Evolutionary conservation across 1,284 basidiomycete genomes (phyloP).

Genomic region (Ustilago lituana): DNA sequence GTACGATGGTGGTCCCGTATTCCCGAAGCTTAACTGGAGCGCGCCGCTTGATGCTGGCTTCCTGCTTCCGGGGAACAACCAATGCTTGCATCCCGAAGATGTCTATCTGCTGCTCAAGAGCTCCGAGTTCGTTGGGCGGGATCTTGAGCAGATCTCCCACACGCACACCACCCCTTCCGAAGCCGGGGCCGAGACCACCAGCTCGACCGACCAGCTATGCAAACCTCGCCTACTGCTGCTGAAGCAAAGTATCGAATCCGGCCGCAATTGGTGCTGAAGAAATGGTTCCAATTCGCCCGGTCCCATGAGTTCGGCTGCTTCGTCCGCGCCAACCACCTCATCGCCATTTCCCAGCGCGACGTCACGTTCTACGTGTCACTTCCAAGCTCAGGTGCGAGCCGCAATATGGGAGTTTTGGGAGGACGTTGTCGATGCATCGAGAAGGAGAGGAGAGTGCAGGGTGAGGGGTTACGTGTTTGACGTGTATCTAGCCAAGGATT

Average conservation of each 20-base stretch:
- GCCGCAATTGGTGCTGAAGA: conserved; percentile 81
- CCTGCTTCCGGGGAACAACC: conserved; percentile 86
- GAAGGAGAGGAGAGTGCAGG: background rate
- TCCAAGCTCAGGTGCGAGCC: conserved; percentile 72
- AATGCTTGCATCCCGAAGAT: conserved; percentile 86
- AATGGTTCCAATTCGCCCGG: conserved; percentile 86
- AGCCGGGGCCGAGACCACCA: too few relatives aligned
- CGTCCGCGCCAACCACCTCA: conserved; percentile 24
- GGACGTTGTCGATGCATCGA: conserved; percentile 70
- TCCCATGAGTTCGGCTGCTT: conserved; percentile 69
- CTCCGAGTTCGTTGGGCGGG: conserved; percentile 87
- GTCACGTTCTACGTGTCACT: conserved; percentile 75
- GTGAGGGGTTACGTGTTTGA: conserved; percentile 76
- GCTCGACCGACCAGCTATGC: too few relatives aligned
- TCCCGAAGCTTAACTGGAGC: conserved; percentile 76
- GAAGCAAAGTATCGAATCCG: background rate
- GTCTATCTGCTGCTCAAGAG: conserved; percentile 93
- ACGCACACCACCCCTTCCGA: too few relatives aligned
- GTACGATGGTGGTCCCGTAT: conserved; percentile 79
- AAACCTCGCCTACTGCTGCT: too few relatives aligned
- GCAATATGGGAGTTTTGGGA: conserved; percentile 77
- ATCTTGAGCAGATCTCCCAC: conserved; percentile 72
- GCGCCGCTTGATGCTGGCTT: conserved; percentile 79
- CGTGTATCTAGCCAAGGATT: conserved; percentile 82
- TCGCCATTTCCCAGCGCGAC: conserved; percentile 90